A percentile compares a stretch with the other conserved stretches of the same genome.
Evolutionary conservation across 345 rosid species (phyloP).

Genomic region (Litchi chinensis): DNA sequence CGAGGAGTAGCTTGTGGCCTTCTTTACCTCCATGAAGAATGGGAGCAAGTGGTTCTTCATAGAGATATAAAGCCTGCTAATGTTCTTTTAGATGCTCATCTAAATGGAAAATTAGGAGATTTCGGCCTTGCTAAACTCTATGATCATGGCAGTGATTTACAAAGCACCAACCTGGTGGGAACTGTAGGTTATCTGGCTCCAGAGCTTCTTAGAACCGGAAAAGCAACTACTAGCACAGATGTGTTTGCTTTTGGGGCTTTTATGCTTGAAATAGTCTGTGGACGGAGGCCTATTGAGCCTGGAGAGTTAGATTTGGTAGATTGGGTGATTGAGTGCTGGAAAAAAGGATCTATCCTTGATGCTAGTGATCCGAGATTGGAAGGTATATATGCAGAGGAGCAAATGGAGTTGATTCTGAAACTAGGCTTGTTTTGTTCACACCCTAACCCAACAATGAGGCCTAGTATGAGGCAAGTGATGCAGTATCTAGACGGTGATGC

Average conservation of each 20-base stretch:
- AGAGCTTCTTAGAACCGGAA: slow-evolving; percentile 40
- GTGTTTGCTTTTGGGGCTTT: slow-evolving; percentile 4
- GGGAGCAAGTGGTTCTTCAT: slow-evolving; percentile 50
- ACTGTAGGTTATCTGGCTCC: slow-evolving; percentile 58
- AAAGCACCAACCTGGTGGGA: slow-evolving; percentile 35
- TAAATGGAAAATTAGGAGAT: slow-evolving; percentile 45
- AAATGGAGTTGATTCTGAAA: slow-evolving; percentile 35
- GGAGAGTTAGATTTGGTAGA: slow-evolving; percentile 35
- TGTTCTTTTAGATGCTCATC: slow-evolving; percentile 36
- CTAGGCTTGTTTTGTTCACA: slow-evolving; percentile 41
- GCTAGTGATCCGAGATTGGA: slow-evolving; percentile 24
- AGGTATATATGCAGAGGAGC: slow-evolving; percentile 26
- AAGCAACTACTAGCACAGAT: neutral
- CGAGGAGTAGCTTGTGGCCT: slow-evolving; percentile 41
- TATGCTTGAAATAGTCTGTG: slow-evolving; percentile 10
- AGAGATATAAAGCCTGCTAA: slow-evolving; percentile 47
- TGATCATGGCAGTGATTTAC: slow-evolving; percentile 39
- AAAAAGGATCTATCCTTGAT: slow-evolving; percentile 27
- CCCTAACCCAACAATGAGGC: slow-evolving; percentile 17
- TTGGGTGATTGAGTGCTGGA: slow-evolving; percentile 41
- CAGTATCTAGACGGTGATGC: slow-evolving; percentile 43
- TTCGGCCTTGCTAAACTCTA: slow-evolving; percentile 41
- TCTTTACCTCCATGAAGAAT: slow-evolving; percentile 43
- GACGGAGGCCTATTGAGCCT: slow-evolving; percentile 28
- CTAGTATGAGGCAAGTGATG: slow-evolving; percentile 27